These are phyloP conservation scores for Fennellomyces sp. DNA, from an alignment of 371 early-diverging fungal species.

Conservation along the genomic window DNA sequence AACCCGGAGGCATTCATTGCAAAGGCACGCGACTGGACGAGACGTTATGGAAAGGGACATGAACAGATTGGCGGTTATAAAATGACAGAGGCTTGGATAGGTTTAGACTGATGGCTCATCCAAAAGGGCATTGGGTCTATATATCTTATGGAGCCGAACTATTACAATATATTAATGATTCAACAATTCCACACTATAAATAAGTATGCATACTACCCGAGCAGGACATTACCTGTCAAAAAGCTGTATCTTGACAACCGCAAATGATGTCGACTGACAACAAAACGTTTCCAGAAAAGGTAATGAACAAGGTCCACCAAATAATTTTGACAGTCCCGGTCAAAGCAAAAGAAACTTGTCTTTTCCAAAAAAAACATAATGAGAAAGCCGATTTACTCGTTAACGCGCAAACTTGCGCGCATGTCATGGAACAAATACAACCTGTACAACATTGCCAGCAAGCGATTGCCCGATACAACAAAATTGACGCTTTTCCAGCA, in stretches of 20 bases:
- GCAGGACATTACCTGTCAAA: too few species aligned
- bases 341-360: too few species aligned
- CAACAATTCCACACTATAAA: too few species aligned
- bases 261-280: too few species aligned
- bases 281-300: neutral
- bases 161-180: too few species aligned
- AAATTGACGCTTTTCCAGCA: slow-evolving; percentile 91
- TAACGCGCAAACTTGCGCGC: slow-evolving; percentile 77
- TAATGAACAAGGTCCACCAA: too few species aligned
- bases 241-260: too few species aligned
- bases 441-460: slow-evolving; percentile 82
- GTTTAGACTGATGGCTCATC: too few species aligned
- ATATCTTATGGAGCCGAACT: too few species aligned
- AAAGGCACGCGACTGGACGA: neutral
- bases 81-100: too few species aligned
- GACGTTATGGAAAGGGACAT: neutral
- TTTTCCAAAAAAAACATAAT: slow-evolving; percentile 15
- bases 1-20: neutral
- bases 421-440: slow-evolving; percentile 95
- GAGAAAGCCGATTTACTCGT: slow-evolving; percentile 60
- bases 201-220: too few species aligned
- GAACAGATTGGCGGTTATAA: neutral
- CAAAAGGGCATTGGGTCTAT: too few species aligned
- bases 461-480: slow-evolving; percentile 58
- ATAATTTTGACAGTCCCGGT: neutral